These are phyloP conservation scores for Ophiorrhiza pumila DNA, from an alignment of 257 asterid species.

Conservation along the genomic window DNA sequence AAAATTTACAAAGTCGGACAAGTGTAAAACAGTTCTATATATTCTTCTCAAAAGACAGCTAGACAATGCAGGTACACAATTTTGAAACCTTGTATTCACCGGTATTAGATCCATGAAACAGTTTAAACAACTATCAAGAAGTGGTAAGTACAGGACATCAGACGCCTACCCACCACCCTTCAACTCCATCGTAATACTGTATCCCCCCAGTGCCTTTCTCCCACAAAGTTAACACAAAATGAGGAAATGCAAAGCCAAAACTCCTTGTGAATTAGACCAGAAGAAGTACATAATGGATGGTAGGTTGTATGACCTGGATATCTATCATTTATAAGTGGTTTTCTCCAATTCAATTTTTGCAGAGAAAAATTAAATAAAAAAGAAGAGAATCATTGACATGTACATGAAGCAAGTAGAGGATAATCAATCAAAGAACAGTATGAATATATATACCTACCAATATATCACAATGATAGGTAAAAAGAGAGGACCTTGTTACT, in stretches of 20 bases:
- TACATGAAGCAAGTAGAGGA: not conserved
- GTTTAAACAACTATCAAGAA: not conserved
- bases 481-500: not conserved
- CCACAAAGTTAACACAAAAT: not conserved
- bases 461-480: not conserved
- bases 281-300: not conserved
- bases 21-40: not conserved
- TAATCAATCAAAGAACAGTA: not conserved
- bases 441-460: not conserved
- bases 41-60: too few relatives aligned
- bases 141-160: not conserved
- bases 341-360: not conserved
- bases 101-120: not conserved
- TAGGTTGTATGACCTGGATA: not conserved
- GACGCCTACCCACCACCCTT: not conserved
- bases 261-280: not conserved
- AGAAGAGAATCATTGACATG: not conserved
- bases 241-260: not conserved
- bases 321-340: not conserved
- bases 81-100: not conserved
- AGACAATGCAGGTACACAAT: not conserved
- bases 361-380: not conserved
- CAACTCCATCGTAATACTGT: too few relatives aligned
- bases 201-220: too few relatives aligned
- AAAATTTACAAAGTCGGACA: not conserved